Evolutionary conservation across 2,329 filamentous ascomycete species (phyloP).

Genomic region (Talaromyces sp.): DNA sequence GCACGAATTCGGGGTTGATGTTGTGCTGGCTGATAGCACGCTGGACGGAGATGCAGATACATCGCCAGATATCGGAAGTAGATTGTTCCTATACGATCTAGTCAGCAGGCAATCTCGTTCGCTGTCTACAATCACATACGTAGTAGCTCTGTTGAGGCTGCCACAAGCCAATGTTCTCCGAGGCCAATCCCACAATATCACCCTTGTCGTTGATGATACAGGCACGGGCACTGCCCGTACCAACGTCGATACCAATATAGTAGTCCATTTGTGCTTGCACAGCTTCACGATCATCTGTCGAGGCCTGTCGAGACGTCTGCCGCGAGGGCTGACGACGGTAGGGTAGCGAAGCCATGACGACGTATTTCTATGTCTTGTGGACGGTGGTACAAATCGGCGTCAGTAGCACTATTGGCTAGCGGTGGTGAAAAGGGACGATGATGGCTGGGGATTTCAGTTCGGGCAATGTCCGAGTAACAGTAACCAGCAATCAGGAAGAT

Average conservation of each 20-base stretch:
- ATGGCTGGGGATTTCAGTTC: conserved; percentile 1
- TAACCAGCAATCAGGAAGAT: conserved; percentile 2
- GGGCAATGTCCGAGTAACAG: conserved; percentile 6
- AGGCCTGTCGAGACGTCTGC: conserved; percentile 36
- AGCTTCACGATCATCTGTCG: conserved; percentile 52
- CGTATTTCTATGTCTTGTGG: background rate
- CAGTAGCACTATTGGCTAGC: background rate
- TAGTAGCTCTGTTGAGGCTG: conserved; percentile 73
- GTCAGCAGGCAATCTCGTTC: background rate
- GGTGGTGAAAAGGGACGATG: background rate
- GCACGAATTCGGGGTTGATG: conserved; percentile 70
- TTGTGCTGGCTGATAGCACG: conserved; percentile 76
- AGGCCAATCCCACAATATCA: conserved; percentile 72
- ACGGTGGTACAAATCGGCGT: conserved; percentile 9
- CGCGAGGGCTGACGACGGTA: conserved; percentile 32
- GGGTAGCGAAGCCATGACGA: conserved; percentile 32
- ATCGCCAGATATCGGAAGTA: conserved; percentile 92
- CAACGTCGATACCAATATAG: conserved; percentile 88
- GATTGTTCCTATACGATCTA: conserved; percentile 74
- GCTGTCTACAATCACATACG: conserved; percentile 44
- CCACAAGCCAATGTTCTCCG: conserved; percentile 76
- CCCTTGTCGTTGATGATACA: conserved; percentile 92
- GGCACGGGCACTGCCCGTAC: conserved; percentile 89
- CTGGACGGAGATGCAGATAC: conserved; percentile 85
- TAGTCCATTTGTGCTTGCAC: conserved; percentile 56